Percentiles rank a stretch among this genome's conserved stretches.
Conservation (phyloP, 352 stramenopile species). For the Globisporangium spinosum region DNA sequence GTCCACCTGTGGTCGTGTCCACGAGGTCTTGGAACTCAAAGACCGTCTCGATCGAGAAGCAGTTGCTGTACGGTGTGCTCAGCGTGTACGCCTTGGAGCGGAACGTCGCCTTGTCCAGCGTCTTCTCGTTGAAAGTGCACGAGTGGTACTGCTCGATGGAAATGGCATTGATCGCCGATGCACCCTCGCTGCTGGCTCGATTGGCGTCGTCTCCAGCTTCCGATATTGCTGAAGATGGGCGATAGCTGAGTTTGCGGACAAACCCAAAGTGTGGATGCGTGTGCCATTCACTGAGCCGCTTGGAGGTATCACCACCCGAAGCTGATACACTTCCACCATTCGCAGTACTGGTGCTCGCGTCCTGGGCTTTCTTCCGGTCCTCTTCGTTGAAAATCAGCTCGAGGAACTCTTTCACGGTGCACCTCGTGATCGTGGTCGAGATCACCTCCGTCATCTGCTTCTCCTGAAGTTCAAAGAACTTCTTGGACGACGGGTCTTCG, state of each 20-base stretch:
- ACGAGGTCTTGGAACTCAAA: slow-evolving; percentile 43
- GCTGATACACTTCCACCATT: not conserved
- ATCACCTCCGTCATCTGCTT: slow-evolving; percentile 50
- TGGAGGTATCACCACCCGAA: not conserved
- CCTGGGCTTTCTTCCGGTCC: slow-evolving; percentile 25
- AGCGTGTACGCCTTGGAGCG: slow-evolving; percentile 63
- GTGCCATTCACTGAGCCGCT: slow-evolving; percentile 44
- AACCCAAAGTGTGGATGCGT: slow-evolving; percentile 47
- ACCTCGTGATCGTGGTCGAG: slow-evolving; percentile 37
- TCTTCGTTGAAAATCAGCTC: slow-evolving; percentile 42
- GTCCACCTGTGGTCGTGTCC: slow-evolving; percentile 13
- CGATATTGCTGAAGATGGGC: slow-evolving; percentile 20
- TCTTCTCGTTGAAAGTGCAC: slow-evolving; percentile 34
- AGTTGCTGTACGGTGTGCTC: slow-evolving; percentile 62
- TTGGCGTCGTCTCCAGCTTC: not conserved
- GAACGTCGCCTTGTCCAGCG: slow-evolving; percentile 36
- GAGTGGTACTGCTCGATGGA: slow-evolving; percentile 62
- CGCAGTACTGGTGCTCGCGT: not conserved
- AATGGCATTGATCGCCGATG: slow-evolving; percentile 32
- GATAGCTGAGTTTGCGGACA: slow-evolving; percentile 49
- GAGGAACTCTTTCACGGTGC: slow-evolving; percentile 36
- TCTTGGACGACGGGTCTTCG: slow-evolving; percentile 26
- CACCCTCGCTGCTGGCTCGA: not conserved
- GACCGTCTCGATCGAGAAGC: slow-evolving; percentile 56
- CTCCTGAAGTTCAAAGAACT: slow-evolving; percentile 48